These are phyloP conservation scores for Glebionis coronaria DNA, from an alignment of 129 eudicot genomes.

Conservation along the genomic window DNA sequence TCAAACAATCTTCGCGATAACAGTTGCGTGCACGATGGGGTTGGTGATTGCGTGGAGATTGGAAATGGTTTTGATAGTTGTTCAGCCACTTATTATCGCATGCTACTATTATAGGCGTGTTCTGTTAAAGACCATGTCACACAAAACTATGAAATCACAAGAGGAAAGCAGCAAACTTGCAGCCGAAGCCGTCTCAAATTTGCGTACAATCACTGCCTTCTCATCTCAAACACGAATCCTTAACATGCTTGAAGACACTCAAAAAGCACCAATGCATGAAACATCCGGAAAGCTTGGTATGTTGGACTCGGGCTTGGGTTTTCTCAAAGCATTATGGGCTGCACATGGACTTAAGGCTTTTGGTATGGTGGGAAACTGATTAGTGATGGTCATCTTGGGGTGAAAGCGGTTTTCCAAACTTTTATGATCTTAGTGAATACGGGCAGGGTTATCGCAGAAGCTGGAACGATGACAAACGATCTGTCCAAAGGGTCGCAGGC, in stretches of 20 bases:
- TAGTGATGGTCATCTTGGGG: no score
- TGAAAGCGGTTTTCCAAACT: no score
- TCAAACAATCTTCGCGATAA: conserved; percentile 66
- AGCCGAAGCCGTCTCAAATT: conserved; percentile 62
- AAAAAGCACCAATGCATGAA: conserved; percentile 61
- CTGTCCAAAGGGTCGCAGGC: no score
- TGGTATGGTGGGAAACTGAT: no score
- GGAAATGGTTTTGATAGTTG: conserved; percentile 54
- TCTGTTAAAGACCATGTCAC: conserved; percentile 58
- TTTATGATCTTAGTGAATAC: no score
- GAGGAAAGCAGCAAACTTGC: conserved; percentile 86
- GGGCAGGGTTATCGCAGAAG: no score
- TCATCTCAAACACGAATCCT: conserved; percentile 75
- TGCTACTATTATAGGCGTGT: conserved; percentile 33
- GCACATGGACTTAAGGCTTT: no score
- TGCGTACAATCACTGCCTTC: conserved; percentile 73
- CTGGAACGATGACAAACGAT: no score
- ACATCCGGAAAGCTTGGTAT: conserved; percentile 40
- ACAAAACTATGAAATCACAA: conserved; percentile 68
- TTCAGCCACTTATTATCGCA: conserved; percentile 61
- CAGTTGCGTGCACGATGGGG: conserved; percentile 66
- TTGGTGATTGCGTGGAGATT: conserved; percentile 63
- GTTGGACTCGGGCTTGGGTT: no score
- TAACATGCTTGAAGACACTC: conserved; percentile 63
- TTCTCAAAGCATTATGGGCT: no score